phyloP scores from a whole-genome alignment of 495 filamentous ascomycete species.

The Aspergillus ellipticus region DNA sequence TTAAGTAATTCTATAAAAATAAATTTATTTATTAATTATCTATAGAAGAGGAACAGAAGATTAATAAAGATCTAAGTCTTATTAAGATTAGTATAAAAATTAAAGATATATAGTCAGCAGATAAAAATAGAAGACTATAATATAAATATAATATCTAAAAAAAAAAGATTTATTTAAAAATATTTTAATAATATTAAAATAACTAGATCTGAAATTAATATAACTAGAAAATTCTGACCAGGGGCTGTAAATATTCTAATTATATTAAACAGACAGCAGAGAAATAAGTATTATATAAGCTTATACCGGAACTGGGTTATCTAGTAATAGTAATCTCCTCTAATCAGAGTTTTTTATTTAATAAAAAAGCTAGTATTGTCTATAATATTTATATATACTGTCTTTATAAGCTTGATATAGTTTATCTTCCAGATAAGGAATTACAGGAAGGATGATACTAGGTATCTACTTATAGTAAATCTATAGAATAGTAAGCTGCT shows the following conservation, averaged over 20 bases:
- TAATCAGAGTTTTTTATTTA: conserved; percentile 1
- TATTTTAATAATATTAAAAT: neutral
- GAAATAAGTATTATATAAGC: neutral
- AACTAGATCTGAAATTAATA: neutral
- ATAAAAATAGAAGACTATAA: neutral
- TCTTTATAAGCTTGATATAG: neutral
- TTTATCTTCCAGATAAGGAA: conserved; percentile 2
- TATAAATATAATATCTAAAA: neutral
- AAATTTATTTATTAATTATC: neutral
- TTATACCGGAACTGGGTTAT: conserved; percentile 6
- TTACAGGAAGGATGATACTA: neutral
- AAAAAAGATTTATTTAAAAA: conserved; percentile 1
- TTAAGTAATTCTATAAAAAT: neutral
- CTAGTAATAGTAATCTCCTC: conserved; percentile 2
- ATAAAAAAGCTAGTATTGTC: neutral
- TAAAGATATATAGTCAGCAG: neutral
- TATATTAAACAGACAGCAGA: neutral
- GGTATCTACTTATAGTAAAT: neutral
- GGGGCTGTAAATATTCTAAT: neutral
- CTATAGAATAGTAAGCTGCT: neutral
- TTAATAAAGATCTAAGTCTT: conserved; percentile 1
- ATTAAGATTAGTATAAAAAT: neutral
- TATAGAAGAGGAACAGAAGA: conserved; percentile 3
- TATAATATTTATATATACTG: neutral
- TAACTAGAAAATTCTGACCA: conserved; percentile 2